Evolutionary conservation across 106 monocot genomes (phyloP), one percentile per base, ranked within the genome.

Genomic region (Dioscorea alata): DNA sequence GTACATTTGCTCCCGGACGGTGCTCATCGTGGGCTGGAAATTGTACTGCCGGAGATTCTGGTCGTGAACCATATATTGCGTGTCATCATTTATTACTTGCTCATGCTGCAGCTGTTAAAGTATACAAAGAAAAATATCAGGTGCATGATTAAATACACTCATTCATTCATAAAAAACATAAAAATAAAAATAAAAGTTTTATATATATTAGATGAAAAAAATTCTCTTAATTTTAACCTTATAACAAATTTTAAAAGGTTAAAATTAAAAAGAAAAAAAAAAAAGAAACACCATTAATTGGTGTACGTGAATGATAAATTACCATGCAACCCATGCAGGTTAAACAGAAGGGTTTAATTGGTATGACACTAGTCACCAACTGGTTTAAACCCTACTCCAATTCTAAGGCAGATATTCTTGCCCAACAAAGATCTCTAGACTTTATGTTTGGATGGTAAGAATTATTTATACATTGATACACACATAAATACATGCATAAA

Each of bases 401-500:
- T 12, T 73, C 72, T 16, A 63, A 69, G 23, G n/a, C 59, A 0
- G 63, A 76, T 52, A 34, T 14, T 32, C 64, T 73, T 56, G 71
- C 84, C 21, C 60, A 35, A 2, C 42, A 61, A 7, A 66, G 84
- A 52, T 79, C 80, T 28, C 49, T 79, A 22, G 84, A 84, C 34
- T 84, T 80, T 69, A 76, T 65, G 69, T 76, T 53, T 42, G 80
- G 80, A 73, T 84, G 84, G 84, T 84, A 42, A 80, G 74, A 19
- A 67, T 2, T 0, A 31, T 4, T 4, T 17, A 6, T 4, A 54
- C 21, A 42, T 42, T 42, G n/a, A n/a, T n/a, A n/a, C n/a, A n/a
- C n/a, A n/a, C n/a, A n/a, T n/a, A n/a, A n/a, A n/a, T n/a, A n/a
- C n/a, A n/a, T n/a, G n/a, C 6, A 42, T 42, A 10, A 2, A 28